Evolutionary conservation across 2,329 filamentous ascomycete species (phyloP).

Genomic region (Chalara sp.): DNA sequence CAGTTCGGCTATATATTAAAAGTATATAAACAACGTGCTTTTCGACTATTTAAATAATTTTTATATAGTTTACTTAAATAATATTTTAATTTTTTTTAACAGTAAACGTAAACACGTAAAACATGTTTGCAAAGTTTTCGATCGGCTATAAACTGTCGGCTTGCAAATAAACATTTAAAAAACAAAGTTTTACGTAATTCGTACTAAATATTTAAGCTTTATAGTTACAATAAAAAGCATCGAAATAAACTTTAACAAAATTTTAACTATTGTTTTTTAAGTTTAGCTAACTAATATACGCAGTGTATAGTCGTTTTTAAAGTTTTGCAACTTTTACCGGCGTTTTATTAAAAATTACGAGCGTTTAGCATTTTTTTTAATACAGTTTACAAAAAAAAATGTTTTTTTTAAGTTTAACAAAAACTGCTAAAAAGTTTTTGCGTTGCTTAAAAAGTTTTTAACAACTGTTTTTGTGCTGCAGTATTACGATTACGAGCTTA

Average conservation of each 20-base stretch:
- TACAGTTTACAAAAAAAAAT: not conserved
- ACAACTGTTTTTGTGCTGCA: no score
- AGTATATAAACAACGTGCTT: conserved; percentile 5
- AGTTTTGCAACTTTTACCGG: not conserved
- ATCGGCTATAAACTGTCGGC: not conserved
- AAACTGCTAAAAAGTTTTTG: no score
- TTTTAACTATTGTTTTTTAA: no score
- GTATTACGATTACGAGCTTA: no score
- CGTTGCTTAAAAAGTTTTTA: no score
- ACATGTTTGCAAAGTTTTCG: not conserved
- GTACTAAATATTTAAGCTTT: conserved; percentile 6
- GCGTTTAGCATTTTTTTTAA: not conserved
- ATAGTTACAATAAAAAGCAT: conserved; percentile 2
- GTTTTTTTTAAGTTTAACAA: not conserved
- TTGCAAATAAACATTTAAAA: conserved; percentile 4
- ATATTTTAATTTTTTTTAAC: not conserved
- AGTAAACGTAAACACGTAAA: not conserved
- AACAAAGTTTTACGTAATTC: not conserved
- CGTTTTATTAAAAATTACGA: not conserved
- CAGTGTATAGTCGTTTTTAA: not conserved
- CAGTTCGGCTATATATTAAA: not conserved
- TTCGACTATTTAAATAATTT: conserved; percentile 2
- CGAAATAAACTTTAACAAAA: not conserved
- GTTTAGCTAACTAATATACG: not conserved
- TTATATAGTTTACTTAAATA: not conserved